Conservation (phyloP, 352 stramenopile species). For the Globisporangium lucens region DNA sequence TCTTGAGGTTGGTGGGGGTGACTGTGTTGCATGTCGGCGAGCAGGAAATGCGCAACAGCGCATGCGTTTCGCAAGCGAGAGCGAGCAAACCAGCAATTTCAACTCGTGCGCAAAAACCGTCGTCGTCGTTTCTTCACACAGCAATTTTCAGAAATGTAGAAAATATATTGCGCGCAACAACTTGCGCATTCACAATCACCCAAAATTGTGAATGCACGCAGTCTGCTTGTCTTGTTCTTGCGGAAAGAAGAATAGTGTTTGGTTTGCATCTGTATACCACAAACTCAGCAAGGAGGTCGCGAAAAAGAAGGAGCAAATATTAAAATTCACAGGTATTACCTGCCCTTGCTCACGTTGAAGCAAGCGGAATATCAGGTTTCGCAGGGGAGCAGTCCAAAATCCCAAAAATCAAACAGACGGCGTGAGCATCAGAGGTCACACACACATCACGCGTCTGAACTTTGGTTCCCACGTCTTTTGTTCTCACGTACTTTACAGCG, state of each 20-base stretch:
- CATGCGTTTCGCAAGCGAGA: neutral
- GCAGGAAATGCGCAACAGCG: conserved; percentile 1
- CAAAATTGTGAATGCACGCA: neutral
- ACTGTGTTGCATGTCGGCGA: neutral
- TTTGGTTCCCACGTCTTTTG: neutral
- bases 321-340: neutral
- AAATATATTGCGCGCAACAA: neutral
- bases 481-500: neutral
- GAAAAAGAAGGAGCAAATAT: neutral
- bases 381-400: neutral
- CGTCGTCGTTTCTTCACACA: neutral
- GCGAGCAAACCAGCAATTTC: neutral
- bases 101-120: neutral
- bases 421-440: conserved; percentile 4
- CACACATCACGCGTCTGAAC: conserved; percentile 5
- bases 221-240: neutral
- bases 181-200: neutral
- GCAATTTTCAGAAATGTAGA: conserved; percentile 3
- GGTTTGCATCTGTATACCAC: too few species aligned
- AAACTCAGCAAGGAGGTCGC: neutral
- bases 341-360: conserved; percentile 4
- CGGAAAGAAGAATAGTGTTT: neutral
- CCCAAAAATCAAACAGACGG: neutral
- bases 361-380: neutral
- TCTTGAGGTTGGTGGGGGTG: too few species aligned